A percentile compares a stretch with the other conserved stretches of the same genome.
Conservation (phyloP, 2,329 filamentous ascomycete genomes). For the Penicillium sp. region DNA sequence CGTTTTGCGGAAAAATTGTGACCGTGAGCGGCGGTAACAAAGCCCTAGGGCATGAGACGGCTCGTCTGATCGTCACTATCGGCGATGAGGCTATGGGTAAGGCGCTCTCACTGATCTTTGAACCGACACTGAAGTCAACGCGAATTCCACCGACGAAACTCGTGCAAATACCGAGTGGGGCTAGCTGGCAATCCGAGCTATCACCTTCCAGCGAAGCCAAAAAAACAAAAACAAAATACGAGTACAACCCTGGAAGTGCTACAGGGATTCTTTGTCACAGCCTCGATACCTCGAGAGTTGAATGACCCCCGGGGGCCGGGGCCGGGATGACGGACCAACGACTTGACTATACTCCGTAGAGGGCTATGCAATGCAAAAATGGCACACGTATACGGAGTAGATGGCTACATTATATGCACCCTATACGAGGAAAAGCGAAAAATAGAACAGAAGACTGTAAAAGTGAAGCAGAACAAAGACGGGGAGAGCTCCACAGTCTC, state of each 20-base stretch:
- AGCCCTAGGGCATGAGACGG: neutral
- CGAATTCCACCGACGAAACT: neutral
- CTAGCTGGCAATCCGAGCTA: neutral
- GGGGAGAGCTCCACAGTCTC: slow-evolving; percentile 11
- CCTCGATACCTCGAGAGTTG: neutral
- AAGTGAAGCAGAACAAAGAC: neutral
- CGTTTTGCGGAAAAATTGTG: slow-evolving; percentile 30
- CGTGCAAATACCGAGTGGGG: neutral
- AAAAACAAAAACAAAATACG: neutral
- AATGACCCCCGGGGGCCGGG: neutral
- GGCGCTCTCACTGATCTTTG: slow-evolving; percentile 32
- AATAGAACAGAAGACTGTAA: neutral
- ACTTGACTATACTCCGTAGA: neutral
- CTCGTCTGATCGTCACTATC: neutral
- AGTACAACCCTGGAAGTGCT: neutral
- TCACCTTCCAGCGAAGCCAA: neutral
- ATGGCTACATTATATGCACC: neutral
- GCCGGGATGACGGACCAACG: neutral
- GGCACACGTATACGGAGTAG: neutral
- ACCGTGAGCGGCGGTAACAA: neutral
- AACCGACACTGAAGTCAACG: slow-evolving; percentile 42
- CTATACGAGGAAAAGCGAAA: neutral
- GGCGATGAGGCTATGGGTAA: neutral
- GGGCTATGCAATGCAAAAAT: neutral
- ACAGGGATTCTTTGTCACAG: neutral